phyloP scores from a whole-genome alignment of 2,329 filamentous ascomycete genomes.

The Trichothecium roseum region DNA sequence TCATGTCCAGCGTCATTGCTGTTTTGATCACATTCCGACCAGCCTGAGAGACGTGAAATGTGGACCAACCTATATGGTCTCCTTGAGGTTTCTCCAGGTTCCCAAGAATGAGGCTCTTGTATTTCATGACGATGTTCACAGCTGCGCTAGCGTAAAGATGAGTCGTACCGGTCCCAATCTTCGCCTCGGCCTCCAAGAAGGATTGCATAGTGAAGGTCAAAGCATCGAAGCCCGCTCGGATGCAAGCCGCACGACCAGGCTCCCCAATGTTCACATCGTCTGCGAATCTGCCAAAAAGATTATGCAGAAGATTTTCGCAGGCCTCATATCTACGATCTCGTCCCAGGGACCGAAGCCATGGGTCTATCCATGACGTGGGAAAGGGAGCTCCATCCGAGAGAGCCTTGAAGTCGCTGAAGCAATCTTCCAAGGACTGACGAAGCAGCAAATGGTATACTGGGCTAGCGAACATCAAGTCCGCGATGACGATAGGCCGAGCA shows the following conservation, averaged over 20 bases:
- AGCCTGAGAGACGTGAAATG: constrained; percentile 29
- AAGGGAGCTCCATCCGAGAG: constrained; percentile 42
- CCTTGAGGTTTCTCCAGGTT: constrained; percentile 17
- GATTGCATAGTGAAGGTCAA: constrained; percentile 46
- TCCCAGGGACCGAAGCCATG: constrained; percentile 69
- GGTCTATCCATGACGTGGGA: constrained; percentile 67
- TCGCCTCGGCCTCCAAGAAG: constrained; percentile 36
- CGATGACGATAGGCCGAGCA: constrained; percentile 67
- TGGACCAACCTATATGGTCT: constrained; percentile 24
- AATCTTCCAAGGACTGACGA: constrained; percentile 43
- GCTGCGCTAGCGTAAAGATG: constrained; percentile 54
- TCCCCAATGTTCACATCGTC: constrained; percentile 42
- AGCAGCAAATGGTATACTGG: constrained; percentile 54
- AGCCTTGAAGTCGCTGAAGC: constrained; percentile 28
- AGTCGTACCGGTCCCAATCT: constrained; percentile 38
- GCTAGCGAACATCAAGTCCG: constrained; percentile 75
- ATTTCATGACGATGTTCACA: constrained; percentile 53
- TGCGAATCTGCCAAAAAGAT: constrained; percentile 58
- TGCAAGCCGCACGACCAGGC: constrained; percentile 50
- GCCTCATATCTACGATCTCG: constrained; percentile 67
- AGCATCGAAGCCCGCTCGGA: constrained; percentile 52
- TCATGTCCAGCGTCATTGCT: constrained; percentile 37
- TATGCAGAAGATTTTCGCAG: constrained; percentile 66
- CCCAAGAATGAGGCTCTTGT: constrained; percentile 47
- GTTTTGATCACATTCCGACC: constrained; percentile 40